These are phyloP conservation scores for Backusella tuberculispora DNA, from an alignment of 192 early-diverging fungal species.

Conservation along the genomic window DNA sequence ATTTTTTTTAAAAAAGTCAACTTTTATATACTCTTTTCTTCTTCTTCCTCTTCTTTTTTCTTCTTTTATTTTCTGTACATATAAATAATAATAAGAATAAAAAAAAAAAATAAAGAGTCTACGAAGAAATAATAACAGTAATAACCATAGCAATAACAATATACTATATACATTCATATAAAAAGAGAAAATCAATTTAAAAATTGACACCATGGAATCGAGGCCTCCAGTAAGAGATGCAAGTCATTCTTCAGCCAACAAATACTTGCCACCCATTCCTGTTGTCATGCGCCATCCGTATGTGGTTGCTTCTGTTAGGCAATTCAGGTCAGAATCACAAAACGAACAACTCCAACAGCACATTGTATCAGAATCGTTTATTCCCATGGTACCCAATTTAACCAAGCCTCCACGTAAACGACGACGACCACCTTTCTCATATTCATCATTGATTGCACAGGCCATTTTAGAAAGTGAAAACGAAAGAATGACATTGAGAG, in stretches of 20 bases:
- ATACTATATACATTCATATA: not conserved
- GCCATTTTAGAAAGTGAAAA: slow-evolving; percentile 69
- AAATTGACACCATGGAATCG: not conserved
- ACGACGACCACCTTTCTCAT: slow-evolving; percentile 74
- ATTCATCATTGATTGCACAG: slow-evolving; percentile 81
- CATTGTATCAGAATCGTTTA: slow-evolving; percentile 44
- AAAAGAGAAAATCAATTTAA: not conserved
- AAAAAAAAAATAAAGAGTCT: too few relatives aligned
- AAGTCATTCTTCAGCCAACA: not conserved
- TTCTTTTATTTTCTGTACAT: not conserved
- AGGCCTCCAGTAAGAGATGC: not conserved
- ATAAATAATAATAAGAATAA: not conserved
- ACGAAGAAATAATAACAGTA: too few relatives aligned
- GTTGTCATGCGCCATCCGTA: slow-evolving; percentile 39
- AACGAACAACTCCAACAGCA: slow-evolving; percentile 35
- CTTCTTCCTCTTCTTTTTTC: not conserved
- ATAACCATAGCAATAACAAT: not conserved
- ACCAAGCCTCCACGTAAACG: slow-evolving; percentile 33
- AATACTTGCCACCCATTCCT: slow-evolving; percentile 34
- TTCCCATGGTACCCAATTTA: slow-evolving; percentile 37
- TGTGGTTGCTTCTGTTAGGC: slow-evolving; percentile 27
- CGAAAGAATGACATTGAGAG: slow-evolving; percentile 73
- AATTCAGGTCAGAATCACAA: slow-evolving; percentile 33
- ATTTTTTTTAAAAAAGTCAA: not conserved
- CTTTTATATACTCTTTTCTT: not conserved